These are phyloP conservation scores for Limtongia smithiae DNA, from an alignment of 805 yeast genomes.

Conservation along the genomic window DNA sequence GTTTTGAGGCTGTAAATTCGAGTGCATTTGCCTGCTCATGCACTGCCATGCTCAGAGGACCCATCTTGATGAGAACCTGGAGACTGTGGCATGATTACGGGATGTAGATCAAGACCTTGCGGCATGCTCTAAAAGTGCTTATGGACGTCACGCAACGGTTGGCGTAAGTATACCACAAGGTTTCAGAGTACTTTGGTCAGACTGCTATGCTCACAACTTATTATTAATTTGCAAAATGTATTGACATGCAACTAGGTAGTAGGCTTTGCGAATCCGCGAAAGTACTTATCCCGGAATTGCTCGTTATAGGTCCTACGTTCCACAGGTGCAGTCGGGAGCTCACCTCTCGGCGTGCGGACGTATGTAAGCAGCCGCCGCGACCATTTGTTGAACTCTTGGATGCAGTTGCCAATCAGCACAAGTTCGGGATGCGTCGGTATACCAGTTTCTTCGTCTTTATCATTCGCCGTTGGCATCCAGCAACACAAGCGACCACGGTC, in stretches of 20 bases:
- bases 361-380: conserved; percentile 81
- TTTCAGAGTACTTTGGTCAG: too few species aligned
- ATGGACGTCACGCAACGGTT: too few species aligned
- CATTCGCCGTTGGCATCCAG: conserved; percentile 98
- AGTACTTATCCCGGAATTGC: conserved; percentile 75
- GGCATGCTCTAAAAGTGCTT: too few species aligned
- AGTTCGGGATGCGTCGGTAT: conserved; percentile 77
- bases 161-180: too few species aligned
- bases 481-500: conserved; percentile 78
- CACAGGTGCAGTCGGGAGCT: conserved; percentile 45
- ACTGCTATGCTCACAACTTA: too few species aligned
- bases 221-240: too few species aligned
- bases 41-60: too few species aligned
- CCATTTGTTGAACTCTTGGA: conserved; percentile 86
- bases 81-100: too few species aligned
- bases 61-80: too few species aligned
- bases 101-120: too few species aligned
- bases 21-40: too few species aligned
- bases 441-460: conserved; percentile 53
- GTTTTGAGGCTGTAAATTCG: too few species aligned
- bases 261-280: conserved; percentile 50
- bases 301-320: conserved; percentile 42
- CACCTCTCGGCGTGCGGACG: conserved; percentile 51
- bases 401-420: conserved; percentile 67
- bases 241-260: background rate